Base-by-base conservation (phyloP, 2,329 filamentous ascomycete species). In the Colletotrichum sp. region DNA sequence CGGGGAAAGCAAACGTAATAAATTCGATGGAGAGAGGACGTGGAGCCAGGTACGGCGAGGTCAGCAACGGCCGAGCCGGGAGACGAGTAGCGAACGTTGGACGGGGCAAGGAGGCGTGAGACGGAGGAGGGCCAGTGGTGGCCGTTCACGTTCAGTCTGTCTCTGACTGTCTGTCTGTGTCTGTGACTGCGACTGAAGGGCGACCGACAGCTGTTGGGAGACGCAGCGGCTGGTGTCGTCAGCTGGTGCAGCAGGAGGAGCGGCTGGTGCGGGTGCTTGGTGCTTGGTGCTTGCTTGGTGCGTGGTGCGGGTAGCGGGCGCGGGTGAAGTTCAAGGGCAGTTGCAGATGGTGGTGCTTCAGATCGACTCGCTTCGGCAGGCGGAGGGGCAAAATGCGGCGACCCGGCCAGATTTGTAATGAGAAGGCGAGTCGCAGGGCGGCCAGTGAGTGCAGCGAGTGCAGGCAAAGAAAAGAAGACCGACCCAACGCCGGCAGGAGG, bases 301-400 rank as follows among this genome's bases (percentile, higher is more conserved):
- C 52, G 36, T 59, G 25, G 55, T 52, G 55, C 61, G 34, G 61
- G 61, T 44, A 27, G 61, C 55, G 55, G 55, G 55, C 22, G 55
- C 27, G 55, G 27, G 25, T 59, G 25, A 27, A 30, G 55, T 16
- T 59, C 25, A 30, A 59, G 55, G 55, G 55, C 55, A 59, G 55
- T 30, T 59, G 55, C 55, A 59, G 55, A 27, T 27, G 34, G 61
- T 65, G 13, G 44, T 68, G 66, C 66, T 68, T 68, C 48, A 68
- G 66, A 68, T 68, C 52, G 66, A 57, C 66, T 59, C 48, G 66
- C 66, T 57, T 71, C 59, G 59, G 59, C 48, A 44, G 59, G 22
- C 67, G 68, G 59, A 74, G 67, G 72, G 72, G 72, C 72, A 60
- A 74, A 74, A 72, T 75, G 61, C 68, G 68, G 72, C 72, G 68